These are phyloP conservation scores for Rhizopus stolonifer DNA, from an alignment of 371 early-diverging fungal genomes.

Conservation along the genomic window DNA sequence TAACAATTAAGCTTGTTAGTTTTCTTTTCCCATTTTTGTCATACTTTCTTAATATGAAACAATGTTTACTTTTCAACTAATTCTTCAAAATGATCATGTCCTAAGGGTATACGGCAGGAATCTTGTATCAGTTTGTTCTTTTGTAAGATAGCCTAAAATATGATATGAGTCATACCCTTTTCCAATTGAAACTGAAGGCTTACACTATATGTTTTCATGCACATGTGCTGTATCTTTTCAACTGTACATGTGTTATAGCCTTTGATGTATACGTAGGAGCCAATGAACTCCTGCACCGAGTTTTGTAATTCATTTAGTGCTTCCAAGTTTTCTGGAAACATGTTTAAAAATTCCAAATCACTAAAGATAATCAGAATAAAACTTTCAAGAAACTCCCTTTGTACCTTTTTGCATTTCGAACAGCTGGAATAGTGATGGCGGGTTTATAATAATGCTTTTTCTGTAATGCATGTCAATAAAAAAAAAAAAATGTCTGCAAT, in stretches of 20 bases:
- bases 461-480: not conserved
- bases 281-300: slow-evolving; percentile 54
- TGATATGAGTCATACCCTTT: not conserved
- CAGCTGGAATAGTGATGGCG: slow-evolving; percentile 43
- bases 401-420: slow-evolving; percentile 54
- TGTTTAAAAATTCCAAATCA: slow-evolving; percentile 58
- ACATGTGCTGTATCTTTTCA: slow-evolving; percentile 62
- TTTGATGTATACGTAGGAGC: slow-evolving; percentile 62
- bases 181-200: not conserved
- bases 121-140: slow-evolving; percentile 38
- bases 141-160: slow-evolving; percentile 39
- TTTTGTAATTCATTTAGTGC: slow-evolving; percentile 49
- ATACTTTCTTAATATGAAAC: too few relatives aligned
- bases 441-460: slow-evolving; percentile 33
- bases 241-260: slow-evolving; percentile 56
- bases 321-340: slow-evolving; percentile 51
- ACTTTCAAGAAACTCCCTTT: not conserved
- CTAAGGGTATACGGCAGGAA: slow-evolving; percentile 52
- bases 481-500: slow-evolving; percentile 1
- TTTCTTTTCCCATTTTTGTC: too few relatives aligned
- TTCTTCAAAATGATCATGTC: slow-evolving; percentile 56
- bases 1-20: not conserved
- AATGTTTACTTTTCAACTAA: slow-evolving; percentile 59
- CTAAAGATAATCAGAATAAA: slow-evolving; percentile 30
- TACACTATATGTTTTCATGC: slow-evolving; percentile 43